A percentile compares a stretch with the other conserved stretches of the same genome.
phyloP scores from a whole-genome alignment of 768 basidiomycete species.

The Kwoniella bestiolae region DNA sequence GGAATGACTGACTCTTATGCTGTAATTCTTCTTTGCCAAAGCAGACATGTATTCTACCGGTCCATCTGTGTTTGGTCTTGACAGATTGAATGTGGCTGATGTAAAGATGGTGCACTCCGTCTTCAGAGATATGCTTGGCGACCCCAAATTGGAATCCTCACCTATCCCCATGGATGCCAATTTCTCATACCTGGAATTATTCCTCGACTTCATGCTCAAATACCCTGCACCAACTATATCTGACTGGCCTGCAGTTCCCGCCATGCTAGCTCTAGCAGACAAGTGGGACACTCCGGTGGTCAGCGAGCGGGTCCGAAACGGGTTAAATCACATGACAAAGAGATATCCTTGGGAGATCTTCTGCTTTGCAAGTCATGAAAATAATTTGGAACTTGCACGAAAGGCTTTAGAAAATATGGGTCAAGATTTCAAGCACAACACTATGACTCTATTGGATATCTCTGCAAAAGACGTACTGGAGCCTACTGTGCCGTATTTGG shows the following conservation, averaged over 20 bases:
- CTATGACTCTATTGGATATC: neutral
- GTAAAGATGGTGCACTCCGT: too few relatives aligned
- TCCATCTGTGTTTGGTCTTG: neutral
- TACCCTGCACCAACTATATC: neutral
- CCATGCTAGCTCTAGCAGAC: neutral
- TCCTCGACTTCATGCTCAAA: conserved; percentile 3
- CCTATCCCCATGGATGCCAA: conserved; percentile 8
- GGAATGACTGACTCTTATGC: too few relatives aligned
- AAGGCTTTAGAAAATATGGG: neutral
- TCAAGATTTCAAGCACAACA: neutral
- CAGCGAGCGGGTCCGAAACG: neutral
- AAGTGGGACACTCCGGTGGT: neutral
- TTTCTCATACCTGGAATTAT: neutral
- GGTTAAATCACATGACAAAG: neutral
- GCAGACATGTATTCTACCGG: too few relatives aligned
- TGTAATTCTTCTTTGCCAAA: too few relatives aligned
- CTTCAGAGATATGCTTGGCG: neutral
- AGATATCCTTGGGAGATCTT: conserved; percentile 3
- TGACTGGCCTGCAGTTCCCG: neutral
- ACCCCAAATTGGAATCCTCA: neutral
- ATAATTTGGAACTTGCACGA: neutral
- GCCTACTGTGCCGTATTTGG: neutral
- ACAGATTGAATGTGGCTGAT: neutral
- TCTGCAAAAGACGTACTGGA: neutral
- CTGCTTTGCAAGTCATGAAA: conserved; percentile 8